Conservation (phyloP, 768 basidiomycete species). For the Coprinopsis sp. region DNA sequence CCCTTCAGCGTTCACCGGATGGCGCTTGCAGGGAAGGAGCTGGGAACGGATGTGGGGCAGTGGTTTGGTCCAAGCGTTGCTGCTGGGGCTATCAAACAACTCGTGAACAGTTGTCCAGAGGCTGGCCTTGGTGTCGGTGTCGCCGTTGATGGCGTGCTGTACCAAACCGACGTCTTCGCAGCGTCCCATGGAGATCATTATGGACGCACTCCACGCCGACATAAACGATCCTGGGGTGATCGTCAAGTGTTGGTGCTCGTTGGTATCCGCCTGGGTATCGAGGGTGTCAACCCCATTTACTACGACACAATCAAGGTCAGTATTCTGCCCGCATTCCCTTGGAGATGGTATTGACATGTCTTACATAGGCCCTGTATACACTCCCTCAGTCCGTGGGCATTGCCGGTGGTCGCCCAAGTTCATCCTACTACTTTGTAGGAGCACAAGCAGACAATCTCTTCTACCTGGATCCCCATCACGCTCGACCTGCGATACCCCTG, state of each 20-base stretch:
- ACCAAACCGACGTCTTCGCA: constrained; percentile 79
- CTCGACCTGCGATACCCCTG: constrained; percentile 72
- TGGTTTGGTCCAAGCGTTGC: constrained; percentile 99
- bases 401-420: constrained; percentile 93
- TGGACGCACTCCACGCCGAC: constrained; percentile 25
- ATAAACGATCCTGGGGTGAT: constrained; percentile 61
- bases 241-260: constrained; percentile 76
- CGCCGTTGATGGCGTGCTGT: constrained; percentile 78
- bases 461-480: constrained; percentile 77
- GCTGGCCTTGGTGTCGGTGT: constrained; percentile 78
- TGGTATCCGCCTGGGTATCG: constrained; percentile 65
- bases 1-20: constrained; percentile 97
- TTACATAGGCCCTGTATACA: constrained; percentile 69
- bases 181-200: constrained; percentile 51
- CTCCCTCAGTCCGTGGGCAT: constrained; percentile 97
- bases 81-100: constrained; percentile 91
- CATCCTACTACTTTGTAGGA: constrained; percentile 97
- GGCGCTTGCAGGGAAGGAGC: constrained; percentile 90
- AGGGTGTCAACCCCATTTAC: constrained; percentile 94
- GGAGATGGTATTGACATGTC: not conserved
- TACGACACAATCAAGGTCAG: constrained; percentile 64
- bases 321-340: constrained; percentile 4
- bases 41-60: constrained; percentile 92
- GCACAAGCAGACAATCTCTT: constrained; percentile 84
- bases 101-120: constrained; percentile 75